Conservation (phyloP, 305 asterid species). For the Fraxinus paxiana region DNA sequence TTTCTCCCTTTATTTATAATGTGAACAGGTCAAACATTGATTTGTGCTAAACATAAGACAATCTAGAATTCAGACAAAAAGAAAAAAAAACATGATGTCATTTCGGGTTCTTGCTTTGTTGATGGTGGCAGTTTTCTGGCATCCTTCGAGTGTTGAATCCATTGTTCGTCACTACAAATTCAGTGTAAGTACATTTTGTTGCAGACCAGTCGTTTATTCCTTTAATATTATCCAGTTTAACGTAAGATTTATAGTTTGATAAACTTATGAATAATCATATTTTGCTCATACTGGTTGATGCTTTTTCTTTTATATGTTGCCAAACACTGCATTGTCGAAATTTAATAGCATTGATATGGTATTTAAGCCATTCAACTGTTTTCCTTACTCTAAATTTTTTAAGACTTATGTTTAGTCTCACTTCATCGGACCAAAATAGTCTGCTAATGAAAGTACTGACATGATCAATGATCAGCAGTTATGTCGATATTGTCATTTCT, state of each 20-base stretch:
- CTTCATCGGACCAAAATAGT: background rate
- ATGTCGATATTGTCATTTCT: background rate
- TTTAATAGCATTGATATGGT: background rate
- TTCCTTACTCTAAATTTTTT: background rate
- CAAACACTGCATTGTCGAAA: background rate
- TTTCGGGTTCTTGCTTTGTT: slow-evolving; percentile 23
- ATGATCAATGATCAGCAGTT: background rate
- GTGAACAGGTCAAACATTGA: background rate
- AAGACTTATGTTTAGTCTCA: background rate
- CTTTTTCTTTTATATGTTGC: background rate
- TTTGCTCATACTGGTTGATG: background rate
- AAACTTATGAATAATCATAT: background rate
- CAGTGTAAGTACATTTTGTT: slow-evolving; percentile 34
- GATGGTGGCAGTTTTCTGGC: slow-evolving; percentile 25
- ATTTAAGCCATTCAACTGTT: background rate
- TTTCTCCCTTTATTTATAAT: slow-evolving; percentile 27
- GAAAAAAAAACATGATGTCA: slow-evolving; percentile 15
- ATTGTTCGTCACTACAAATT: slow-evolving; percentile 50
- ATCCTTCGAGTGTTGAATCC: slow-evolving; percentile 30
- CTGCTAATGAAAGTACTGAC: background rate
- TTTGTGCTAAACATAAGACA: slow-evolving; percentile 3
- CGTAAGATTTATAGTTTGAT: background rate
- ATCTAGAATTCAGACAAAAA: background rate
- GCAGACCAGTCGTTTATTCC: background rate
- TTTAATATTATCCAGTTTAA: background rate